Evolutionary conservation across 106 monocot genomes (phyloP).

Genomic region (Allium fistulosum): DNA sequence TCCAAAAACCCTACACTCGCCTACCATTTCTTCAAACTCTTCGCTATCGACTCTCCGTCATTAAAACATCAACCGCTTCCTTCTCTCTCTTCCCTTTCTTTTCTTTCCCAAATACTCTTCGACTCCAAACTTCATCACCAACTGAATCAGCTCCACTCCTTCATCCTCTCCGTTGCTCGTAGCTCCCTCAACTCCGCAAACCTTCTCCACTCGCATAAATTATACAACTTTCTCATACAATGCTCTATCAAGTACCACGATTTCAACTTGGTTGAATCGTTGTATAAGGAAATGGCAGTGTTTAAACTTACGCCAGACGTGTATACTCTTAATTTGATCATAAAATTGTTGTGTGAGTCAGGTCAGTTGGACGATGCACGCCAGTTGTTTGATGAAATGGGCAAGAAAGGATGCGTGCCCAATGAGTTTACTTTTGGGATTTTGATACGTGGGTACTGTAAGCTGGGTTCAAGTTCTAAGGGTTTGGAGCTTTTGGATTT

Average conservation of each 20-base stretch:
- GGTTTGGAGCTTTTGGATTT: constrained; percentile 47
- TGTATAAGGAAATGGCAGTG: constrained; percentile 67
- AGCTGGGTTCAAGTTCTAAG: constrained; percentile 16
- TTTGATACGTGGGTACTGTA: constrained; percentile 69
- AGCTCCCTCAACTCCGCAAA: constrained; percentile 33
- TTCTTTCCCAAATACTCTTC: constrained; percentile 31
- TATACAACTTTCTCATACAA: constrained; percentile 20
- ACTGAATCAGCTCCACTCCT: constrained; percentile 32
- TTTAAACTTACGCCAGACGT: constrained; percentile 41
- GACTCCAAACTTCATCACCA: constrained; percentile 26
- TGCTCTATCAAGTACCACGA: constrained; percentile 31
- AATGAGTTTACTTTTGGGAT: constrained; percentile 79
- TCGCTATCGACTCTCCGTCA: constrained; percentile 13
- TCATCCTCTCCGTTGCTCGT: constrained; percentile 32
- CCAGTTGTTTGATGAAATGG: constrained; percentile 75
- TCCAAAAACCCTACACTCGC: constrained; percentile 28
- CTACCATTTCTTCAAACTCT: constrained; percentile 49
- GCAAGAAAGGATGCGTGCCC: constrained; percentile 35
- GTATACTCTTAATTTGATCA: constrained; percentile 61
- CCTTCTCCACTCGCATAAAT: constrained; percentile 9
- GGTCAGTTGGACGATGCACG: constrained; percentile 51
- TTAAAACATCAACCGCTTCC: neutral
- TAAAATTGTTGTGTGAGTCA: constrained; percentile 47
- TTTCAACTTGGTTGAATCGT: constrained; percentile 27
- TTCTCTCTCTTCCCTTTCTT: constrained; percentile 14